A percentile compares a stretch with the other conserved stretches of the same genome.
Conservation (phyloP, 305 asterid genomes). For the Fraxinus baroniana region DNA sequence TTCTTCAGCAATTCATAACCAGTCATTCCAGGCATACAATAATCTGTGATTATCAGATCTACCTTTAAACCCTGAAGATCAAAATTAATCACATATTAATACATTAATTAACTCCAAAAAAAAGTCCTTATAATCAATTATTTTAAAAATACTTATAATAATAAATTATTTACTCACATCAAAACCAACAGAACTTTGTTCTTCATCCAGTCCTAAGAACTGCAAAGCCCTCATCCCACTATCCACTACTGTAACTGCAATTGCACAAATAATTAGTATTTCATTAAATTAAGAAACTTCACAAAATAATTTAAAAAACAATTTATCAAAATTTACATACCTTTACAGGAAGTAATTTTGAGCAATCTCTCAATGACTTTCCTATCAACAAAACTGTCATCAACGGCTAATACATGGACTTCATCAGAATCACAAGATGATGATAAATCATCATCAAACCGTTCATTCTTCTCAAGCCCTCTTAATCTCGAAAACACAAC, state of each 20-base stretch:
- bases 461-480: slow-evolving; percentile 36
- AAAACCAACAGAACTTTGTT: slow-evolving; percentile 48
- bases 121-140: not conserved
- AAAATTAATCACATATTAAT: slow-evolving; percentile 14
- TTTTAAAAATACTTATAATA: not conserved
- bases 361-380: slow-evolving; percentile 86
- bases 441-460: slow-evolving; percentile 32
- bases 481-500: slow-evolving; percentile 55
- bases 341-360: slow-evolving; percentile 87
- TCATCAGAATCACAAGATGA: slow-evolving; percentile 28
- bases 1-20: slow-evolving; percentile 87
- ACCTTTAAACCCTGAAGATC: slow-evolving; percentile 60
- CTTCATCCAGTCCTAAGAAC: slow-evolving; percentile 76
- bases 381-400: slow-evolving; percentile 86
- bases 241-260: slow-evolving; percentile 86
- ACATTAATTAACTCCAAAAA: not conserved
- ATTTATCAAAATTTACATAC: slow-evolving; percentile 24
- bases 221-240: slow-evolving; percentile 91
- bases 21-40: slow-evolving; percentile 97
- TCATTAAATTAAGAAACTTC: not conserved
- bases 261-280: not conserved
- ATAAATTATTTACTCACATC: slow-evolving; percentile 48
- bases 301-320: not conserved
- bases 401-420: slow-evolving; percentile 84
- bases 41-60: slow-evolving; percentile 80